Base-by-base conservation (phyloP, 805 yeast genomes). In the Hanseniaspora osmophila region DNA sequence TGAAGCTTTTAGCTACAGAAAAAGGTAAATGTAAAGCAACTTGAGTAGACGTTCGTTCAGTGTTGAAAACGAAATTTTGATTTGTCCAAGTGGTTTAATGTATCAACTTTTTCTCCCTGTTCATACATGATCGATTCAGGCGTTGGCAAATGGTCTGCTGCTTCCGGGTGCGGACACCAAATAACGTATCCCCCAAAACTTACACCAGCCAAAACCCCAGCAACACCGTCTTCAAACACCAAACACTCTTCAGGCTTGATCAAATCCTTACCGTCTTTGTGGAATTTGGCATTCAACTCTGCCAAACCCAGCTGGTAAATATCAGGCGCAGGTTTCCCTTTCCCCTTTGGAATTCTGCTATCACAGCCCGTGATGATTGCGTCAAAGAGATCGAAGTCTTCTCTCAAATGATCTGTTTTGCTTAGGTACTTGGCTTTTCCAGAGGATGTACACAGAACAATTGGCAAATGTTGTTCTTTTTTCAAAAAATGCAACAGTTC, bases 291-390 rank as follows among this genome's bases (percentile, higher is more conserved):
- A 59, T 92, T 92, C 45, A 92, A 54, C 12, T 80, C 71, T 16
- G 69, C 74, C 49, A 92, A 70, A 40, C 96, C 95, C 3, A 78
- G 70, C 51, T 75, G 75, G 94, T 95, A 92, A 51, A 92, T 87
- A 59, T 88, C 94, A 2, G 98, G 98, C 48, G 70, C 69, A 12
- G 99, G 99, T 60, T 92, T 92, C 6, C 98, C 97, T 50, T 80
- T 73, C 3, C 96, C 97, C 13, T 67, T 69, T 1, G 90, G 84
- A 47, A 92, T 77, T 40, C 94, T 73, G 33, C 75, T 67, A 57
- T 92, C 92, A 65, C 92, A 98, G 6, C 97, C 97, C 1, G 90
- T 81, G 33, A 90, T 82, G 17, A 83, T 68, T 51, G 80, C 84
- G 41, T 74, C 75, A 56, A 92, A 92, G 30, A 72, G 58, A 2